phyloP scores from a whole-genome alignment of 2,329 filamentous ascomycete genomes.

The Colletotrichum musicola region DNA sequence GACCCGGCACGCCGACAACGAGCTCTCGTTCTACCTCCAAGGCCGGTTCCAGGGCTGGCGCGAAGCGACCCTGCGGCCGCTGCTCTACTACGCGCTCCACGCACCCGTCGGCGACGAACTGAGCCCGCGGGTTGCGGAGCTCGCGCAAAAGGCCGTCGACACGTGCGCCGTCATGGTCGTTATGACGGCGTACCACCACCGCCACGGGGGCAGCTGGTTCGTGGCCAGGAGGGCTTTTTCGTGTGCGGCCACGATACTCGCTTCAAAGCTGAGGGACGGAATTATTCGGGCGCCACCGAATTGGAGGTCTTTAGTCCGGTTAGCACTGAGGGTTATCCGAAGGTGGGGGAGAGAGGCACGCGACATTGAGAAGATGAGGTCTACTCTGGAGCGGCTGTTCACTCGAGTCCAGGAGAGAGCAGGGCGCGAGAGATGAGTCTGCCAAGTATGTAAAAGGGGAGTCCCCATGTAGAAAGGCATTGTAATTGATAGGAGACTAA shows the following conservation, averaged over 20 bases:
- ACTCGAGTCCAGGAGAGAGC: neutral
- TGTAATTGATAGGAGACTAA: too few relatives aligned
- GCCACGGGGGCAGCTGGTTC: conserved; percentile 39
- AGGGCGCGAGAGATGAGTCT: neutral
- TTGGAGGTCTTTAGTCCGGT: neutral
- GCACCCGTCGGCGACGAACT: neutral
- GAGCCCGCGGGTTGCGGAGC: neutral
- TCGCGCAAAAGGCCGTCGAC: conserved; percentile 31
- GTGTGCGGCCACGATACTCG: conserved; percentile 27
- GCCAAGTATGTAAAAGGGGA: neutral
- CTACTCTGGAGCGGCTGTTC: conserved; percentile 17
- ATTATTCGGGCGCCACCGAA: conserved; percentile 3
- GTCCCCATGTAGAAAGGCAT: too few relatives aligned
- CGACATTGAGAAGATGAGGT: conserved; percentile 9
- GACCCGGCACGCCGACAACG: conserved; percentile 29
- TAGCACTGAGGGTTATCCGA: conserved; percentile 3
- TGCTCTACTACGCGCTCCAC: conserved; percentile 39
- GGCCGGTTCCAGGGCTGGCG: conserved; percentile 37
- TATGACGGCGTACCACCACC: conserved; percentile 28
- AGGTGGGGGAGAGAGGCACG: conserved; percentile 9
- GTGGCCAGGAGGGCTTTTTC: conserved; percentile 27
- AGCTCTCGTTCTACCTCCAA: conserved; percentile 36
- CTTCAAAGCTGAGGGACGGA: conserved; percentile 4
- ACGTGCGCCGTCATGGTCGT: conserved; percentile 30
- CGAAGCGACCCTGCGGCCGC: conserved; percentile 36